Evolutionary conservation across 306 rosid genomes (phyloP).

Genomic region (Herpetospermum pedunculosum): DNA sequence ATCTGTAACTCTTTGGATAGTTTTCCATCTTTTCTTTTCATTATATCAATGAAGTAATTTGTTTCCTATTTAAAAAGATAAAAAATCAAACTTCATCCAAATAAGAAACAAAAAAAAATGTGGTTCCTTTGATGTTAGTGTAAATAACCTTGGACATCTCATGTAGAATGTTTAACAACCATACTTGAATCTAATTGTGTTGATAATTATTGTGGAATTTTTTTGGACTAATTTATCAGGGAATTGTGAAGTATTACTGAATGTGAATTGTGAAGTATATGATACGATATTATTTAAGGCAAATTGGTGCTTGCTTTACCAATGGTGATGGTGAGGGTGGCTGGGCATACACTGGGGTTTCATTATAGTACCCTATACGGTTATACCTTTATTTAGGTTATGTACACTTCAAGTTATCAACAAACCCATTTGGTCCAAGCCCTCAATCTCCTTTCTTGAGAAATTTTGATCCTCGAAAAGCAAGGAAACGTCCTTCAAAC

Average conservation of each 20-base stretch:
- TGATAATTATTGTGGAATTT: background rate
- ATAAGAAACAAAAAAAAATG: background rate
- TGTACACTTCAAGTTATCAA: background rate
- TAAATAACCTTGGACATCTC: background rate
- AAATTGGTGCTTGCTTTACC: background rate
- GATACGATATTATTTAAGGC: background rate
- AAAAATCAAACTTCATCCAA: background rate
- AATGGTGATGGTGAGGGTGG: background rate
- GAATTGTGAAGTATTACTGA: background rate
- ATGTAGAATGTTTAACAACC: background rate
- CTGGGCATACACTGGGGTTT: background rate
- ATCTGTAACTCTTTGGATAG: too few relatives aligned
- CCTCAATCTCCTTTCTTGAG: background rate
- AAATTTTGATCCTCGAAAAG: background rate
- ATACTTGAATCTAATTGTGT: background rate
- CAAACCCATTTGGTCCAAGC: background rate
- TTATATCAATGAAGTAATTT: too few relatives aligned
- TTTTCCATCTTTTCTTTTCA: too few relatives aligned
- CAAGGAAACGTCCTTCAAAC: background rate
- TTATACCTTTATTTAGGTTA: background rate
- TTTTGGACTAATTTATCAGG: background rate
- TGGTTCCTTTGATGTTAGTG: background rate
- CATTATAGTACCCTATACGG: background rate
- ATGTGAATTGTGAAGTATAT: background rate
- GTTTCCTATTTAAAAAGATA: too few relatives aligned